Evolutionary conservation across 2,329 filamentous ascomycete genomes (phyloP), one percentile per base, ranked within the genome.

Genomic region (Lasiodiplodia theobromae): DNA sequence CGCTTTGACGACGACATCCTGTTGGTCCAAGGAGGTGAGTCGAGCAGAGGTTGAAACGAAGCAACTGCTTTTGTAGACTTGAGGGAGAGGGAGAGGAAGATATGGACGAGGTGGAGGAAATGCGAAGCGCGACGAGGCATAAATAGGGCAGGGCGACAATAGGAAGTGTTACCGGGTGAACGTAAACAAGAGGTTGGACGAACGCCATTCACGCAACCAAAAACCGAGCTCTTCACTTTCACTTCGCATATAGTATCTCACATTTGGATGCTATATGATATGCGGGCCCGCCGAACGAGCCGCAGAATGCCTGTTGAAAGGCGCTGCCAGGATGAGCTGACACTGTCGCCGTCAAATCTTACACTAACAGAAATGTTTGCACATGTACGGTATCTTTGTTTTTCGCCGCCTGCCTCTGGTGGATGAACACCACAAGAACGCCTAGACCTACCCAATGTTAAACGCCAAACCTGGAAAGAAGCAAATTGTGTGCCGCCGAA

Each of bases 401-500:
- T 25, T 56, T 56, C n/a, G 60, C 65, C 53, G 65, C 65, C 65
- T 40, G 25, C 47, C 47, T 64, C 58, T 67, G 65, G 65, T 67
- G 65, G 65, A 67, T 67, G 65, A 67, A 23, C 65, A 67, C 65
- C 65, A 34, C n/a, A 28, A 51, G 58, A 67, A 67, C 65, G 65
- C 65, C 65, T 38, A 10, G 37, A 64, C 60, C 47, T 52, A 31
- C 34, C 60, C 60, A 51, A 64, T 64, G 47, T 64, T 38, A 16
- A 64, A 64, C 60, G 44, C 60, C 60, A 25, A 51, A 51, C 18
- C 56, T n/a, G 3, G n/a, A 38, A 38, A 31, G 37, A 38, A 52
- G 21, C 28, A 52, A 40, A 6, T 25, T 14, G 51, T 28, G 38
- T 37, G 60, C 60, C 47, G 60, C 60, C 60, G 16, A 52, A 25